Percentiles rank a stretch among this genome's conserved stretches.
Conservation (phyloP, 2,329 filamentous ascomycete genomes). For the Sclerotinia nivalis region DNA sequence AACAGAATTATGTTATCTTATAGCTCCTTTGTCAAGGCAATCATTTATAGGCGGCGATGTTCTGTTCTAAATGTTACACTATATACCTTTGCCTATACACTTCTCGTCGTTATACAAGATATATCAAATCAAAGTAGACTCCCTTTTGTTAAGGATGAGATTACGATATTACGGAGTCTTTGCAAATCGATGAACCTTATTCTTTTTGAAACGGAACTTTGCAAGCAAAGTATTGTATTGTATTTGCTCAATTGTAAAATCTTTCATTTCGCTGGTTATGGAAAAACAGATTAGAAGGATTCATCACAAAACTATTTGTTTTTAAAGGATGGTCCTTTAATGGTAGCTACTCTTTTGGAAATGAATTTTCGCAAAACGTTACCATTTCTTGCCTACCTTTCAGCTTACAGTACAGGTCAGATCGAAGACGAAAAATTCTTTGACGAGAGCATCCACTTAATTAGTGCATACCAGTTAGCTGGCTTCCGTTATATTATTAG, state of each 20-base stretch:
- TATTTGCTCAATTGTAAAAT: slow-evolving; percentile 38
- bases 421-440: slow-evolving; percentile 32
- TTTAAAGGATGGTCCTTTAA: slow-evolving; percentile 38
- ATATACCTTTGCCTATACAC: slow-evolving; percentile 26
- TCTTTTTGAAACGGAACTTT: not conserved
- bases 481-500: slow-evolving; percentile 48
- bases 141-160: not conserved
- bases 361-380: not conserved
- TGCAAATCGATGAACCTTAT: slow-evolving; percentile 5
- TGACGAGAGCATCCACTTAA: slow-evolving; percentile 46
- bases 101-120: slow-evolving; percentile 41
- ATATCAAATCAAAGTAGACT: slow-evolving; percentile 29
- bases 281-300: slow-evolving; percentile 34
- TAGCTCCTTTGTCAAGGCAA: slow-evolving; percentile 41
- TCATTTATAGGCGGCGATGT: slow-evolving; percentile 35
- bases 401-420: slow-evolving; percentile 43
- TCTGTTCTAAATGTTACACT: slow-evolving; percentile 18
- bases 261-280: slow-evolving; percentile 49
- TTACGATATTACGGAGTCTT: not conserved
- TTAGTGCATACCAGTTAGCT: slow-evolving; percentile 44
- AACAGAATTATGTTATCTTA: slow-evolving; percentile 46
- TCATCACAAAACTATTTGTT: slow-evolving; percentile 42
- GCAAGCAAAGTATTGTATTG: not conserved
- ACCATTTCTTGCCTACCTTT: slow-evolving; percentile 45
- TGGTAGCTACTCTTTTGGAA: slow-evolving; percentile 30